Evolutionary conservation across 257 asterid genomes (phyloP), one percentile per base, ranked within the genome.

Genomic region (Primulina eburnea): DNA sequence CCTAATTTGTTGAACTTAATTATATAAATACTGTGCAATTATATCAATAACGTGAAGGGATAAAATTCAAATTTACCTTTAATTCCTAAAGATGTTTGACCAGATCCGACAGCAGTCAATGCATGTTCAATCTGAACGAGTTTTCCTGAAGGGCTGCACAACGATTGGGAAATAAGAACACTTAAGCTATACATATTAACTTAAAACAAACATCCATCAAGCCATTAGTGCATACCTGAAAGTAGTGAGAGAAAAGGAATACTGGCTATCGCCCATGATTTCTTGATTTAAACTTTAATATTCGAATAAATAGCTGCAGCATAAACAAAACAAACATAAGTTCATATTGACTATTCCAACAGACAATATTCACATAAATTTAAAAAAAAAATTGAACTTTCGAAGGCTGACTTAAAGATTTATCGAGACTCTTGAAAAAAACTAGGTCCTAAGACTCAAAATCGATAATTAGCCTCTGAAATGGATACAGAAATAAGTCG

Each of bases 61-160:
- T 14, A 76, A n/a, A 52, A 20, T 14, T 9, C 12, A 38, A 69
- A 26, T 6, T 67, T 70, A 94, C 99, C 98, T 89, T 94, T 94
- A 75, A 94, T 94, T 63, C 99, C 99, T 71, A 94, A 68, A 59
- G 99, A 94, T 29, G 99, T 94, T 82, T 94, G 99, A 64, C 99
- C 99, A 70, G 99, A 94, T 58, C 98, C 99, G 69, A 94, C 99
- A 1, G 99, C 99, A 5, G 99, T 94, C 76, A 94, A 80, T 62
- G 99, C 99, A 65, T 94, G 99, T 70, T 94, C 99, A 67, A 94
- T 94, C 80, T 94, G 99, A 79, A 92, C 99, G 75, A 94, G 90
- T 83, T 94, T 94, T 33, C 99, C 99, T 6, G 99, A 94, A 57
- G 99, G 99, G 56, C 99, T 94, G 83, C 73, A 73, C 68, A 67